phyloP scores from a whole-genome alignment of 2,329 filamentous ascomycete genomes.

The Botryosphaeria agaves region DNA sequence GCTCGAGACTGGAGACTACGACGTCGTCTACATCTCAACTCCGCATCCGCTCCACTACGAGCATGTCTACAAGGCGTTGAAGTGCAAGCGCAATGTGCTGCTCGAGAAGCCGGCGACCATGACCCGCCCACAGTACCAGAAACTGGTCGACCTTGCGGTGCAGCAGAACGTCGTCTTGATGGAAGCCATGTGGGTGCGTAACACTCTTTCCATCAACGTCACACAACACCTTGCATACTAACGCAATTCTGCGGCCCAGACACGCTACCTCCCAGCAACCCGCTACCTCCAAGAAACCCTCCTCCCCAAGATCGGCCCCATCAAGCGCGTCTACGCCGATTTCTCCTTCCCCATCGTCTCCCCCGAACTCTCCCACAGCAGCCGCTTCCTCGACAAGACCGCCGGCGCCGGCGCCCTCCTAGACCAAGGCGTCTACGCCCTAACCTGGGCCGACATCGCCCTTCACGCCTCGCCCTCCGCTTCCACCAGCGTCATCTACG shows the following conservation, averaged over 20 bases:
- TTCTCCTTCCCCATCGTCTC: conserved; percentile 12
- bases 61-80: conserved; percentile 8
- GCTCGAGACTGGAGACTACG: conserved; percentile 12
- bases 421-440: conserved; percentile 6
- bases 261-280: conserved; percentile 11
- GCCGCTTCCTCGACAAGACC: conserved; percentile 4
- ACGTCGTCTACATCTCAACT: conserved; percentile 14
- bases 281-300: conserved; percentile 7
- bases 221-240: neutral
- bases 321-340: conserved; percentile 10
- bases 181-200: conserved; percentile 12
- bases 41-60: conserved; percentile 13
- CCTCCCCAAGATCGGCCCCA: conserved; percentile 4
- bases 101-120: conserved; percentile 14
- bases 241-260: neutral
- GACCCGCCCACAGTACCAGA: conserved; percentile 9
- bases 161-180: conserved; percentile 10
- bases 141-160: conserved; percentile 1
- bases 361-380: conserved; percentile 6
- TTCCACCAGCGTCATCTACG: conserved; percentile 7
- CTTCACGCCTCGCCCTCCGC: conserved; percentile 5
- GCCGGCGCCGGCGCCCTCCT: conserved; percentile 5
- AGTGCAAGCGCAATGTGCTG: conserved; percentile 10
- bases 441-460: neutral
- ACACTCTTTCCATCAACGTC: neutral